Percentiles rank a stretch among this genome's conserved stretches.
These are phyloP conservation scores for Cercospora janseana DNA, from an alignment of 2,329 filamentous ascomycete genomes.

Conservation along the genomic window DNA sequence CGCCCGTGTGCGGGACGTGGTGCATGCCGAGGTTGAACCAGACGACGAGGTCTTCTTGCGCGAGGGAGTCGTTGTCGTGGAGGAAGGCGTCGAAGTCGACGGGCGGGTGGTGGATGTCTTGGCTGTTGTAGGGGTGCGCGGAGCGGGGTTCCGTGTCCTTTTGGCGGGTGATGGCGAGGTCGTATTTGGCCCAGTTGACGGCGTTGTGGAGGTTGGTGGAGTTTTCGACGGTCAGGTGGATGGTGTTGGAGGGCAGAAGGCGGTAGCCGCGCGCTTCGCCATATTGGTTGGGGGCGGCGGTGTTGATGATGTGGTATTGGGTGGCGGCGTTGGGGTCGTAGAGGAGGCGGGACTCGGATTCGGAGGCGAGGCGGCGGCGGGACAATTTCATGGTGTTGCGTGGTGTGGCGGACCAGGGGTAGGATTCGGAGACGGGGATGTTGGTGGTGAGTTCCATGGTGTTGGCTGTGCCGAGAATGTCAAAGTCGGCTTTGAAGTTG, in stretches of 20 bases:
- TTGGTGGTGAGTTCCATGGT: conserved; percentile 39
- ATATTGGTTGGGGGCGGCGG: conserved; percentile 48
- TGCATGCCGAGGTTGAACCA: conserved; percentile 78
- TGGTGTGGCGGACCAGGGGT: conserved; percentile 52
- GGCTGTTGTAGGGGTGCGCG: conserved; percentile 40
- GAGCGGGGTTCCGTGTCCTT: conserved; percentile 48
- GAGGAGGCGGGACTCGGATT: conserved; percentile 43
- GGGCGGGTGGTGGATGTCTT: conserved; percentile 42
- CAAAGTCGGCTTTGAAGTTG: conserved; percentile 56
- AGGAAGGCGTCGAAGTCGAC: conserved; percentile 48
- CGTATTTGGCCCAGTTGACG: conserved; percentile 40
- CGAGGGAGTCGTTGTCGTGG: conserved; percentile 58
- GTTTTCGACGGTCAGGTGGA: conserved; percentile 34
- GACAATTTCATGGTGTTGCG: conserved; percentile 55
- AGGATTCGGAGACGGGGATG: conserved; percentile 37
- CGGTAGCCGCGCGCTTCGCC: conserved; percentile 56
- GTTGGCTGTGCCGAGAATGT: conserved; percentile 52
- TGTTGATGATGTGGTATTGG: conserved; percentile 54
- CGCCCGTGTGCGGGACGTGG: conserved; percentile 55
- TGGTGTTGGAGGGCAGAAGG: conserved; percentile 40
- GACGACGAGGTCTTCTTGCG: conserved; percentile 89
- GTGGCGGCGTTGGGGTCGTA: conserved; percentile 51
- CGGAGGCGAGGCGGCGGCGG: conserved; percentile 41
- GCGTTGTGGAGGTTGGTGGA: conserved; percentile 30
- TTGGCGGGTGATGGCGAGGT: conserved; percentile 45